These are phyloP conservation scores for Syzygium grande DNA, from an alignment of 345 rosid species.

Conservation along the genomic window DNA sequence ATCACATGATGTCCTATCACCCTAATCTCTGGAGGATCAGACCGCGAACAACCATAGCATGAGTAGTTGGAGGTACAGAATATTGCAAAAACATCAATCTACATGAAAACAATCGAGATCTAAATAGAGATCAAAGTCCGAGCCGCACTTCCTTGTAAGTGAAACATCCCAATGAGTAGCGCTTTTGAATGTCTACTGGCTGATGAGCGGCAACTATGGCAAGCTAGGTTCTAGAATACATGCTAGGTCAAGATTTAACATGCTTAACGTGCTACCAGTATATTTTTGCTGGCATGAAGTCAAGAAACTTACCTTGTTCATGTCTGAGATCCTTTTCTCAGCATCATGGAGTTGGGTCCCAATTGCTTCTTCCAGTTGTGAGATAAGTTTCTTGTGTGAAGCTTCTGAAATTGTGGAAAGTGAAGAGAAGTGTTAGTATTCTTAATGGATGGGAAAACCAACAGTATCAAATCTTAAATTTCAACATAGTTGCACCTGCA, in stretches of 20 bases:
- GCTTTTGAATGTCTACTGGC: background rate
- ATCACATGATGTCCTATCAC: background rate
- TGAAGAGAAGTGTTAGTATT: background rate
- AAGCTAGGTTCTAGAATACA: background rate
- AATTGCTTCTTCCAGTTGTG: conserved; percentile 56
- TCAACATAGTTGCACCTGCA: background rate
- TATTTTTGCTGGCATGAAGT: background rate
- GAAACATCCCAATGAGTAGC: background rate
- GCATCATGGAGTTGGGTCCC: conserved; percentile 53
- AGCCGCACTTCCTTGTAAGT: background rate
- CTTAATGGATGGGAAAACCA: background rate
- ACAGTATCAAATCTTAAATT: background rate
- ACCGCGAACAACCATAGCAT: background rate
- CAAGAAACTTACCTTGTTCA: conserved; percentile 54
- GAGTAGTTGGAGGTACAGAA: background rate
- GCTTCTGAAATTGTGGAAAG: conserved; percentile 34
- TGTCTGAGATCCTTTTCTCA: conserved; percentile 43
- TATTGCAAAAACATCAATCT: background rate
- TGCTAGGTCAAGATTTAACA: background rate
- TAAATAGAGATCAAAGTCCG: background rate
- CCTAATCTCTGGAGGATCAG: background rate
- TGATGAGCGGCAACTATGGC: background rate
- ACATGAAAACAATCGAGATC: background rate
- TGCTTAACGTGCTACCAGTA: background rate
- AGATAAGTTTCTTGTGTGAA: conserved; percentile 57